Evolutionary conservation across 2,329 filamentous ascomycete species (phyloP).

Genomic region (Akanthomyces dipterigenus): DNA sequence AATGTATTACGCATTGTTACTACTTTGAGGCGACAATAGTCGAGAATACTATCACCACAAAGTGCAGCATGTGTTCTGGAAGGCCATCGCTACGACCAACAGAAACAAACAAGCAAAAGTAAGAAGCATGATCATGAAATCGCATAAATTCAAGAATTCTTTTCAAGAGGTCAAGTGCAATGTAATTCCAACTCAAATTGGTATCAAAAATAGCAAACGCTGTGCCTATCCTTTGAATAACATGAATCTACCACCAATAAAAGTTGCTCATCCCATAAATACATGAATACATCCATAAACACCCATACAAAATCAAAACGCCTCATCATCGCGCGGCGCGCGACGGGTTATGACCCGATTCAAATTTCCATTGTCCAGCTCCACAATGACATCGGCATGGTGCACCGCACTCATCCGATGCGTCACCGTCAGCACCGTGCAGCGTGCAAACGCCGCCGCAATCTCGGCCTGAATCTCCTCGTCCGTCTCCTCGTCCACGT

Average conservation of each 20-base stretch:
- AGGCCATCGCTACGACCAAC: too few relatives aligned
- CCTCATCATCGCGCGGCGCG: constrained; percentile 3
- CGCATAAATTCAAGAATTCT: too few relatives aligned
- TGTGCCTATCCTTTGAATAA: too few relatives aligned
- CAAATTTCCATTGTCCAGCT: constrained; percentile 6
- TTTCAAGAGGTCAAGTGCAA: too few relatives aligned
- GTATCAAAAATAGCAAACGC: neutral
- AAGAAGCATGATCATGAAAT: too few relatives aligned
- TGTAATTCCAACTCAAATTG: neutral
- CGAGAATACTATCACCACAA: too few relatives aligned
- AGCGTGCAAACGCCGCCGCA: constrained; percentile 11
- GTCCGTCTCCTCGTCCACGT: constrained; percentile 32
- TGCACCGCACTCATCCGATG: constrained; percentile 13
- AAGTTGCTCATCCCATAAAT: too few relatives aligned
- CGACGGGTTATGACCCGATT: constrained; percentile 11
- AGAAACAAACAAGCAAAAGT: too few relatives aligned
- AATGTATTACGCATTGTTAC: neutral
- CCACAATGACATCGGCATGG: constrained; percentile 9
- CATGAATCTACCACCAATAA: neutral
- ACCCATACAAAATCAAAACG: neutral
- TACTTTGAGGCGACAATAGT: too few relatives aligned
- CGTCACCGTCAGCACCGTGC: constrained; percentile 15
- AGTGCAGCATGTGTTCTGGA: too few relatives aligned
- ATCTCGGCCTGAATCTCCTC: constrained; percentile 12
- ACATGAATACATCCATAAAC: too few relatives aligned